A percentile compares a stretch with the other conserved stretches of the same genome.
phyloP scores from a whole-genome alignment of 768 basidiomycete species.

The Leccinum obscurum region DNA sequence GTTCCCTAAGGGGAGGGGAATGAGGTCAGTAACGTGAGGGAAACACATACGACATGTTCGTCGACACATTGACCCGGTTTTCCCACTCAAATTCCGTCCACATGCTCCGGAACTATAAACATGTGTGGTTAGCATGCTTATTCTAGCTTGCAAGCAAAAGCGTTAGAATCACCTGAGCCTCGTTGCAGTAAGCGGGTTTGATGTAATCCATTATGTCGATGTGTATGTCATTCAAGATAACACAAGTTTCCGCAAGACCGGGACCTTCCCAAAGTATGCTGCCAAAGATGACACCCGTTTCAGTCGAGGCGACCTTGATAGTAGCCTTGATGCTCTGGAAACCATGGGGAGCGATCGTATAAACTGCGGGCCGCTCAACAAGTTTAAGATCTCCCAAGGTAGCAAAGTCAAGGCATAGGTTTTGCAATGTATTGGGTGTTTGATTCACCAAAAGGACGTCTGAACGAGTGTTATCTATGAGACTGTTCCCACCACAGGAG shows the following conservation, averaged over 20 bases:
- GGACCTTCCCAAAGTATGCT: constrained; percentile 96
- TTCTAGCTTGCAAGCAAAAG: not conserved
- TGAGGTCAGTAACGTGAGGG: not conserved
- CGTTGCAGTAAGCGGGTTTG: constrained; percentile 82
- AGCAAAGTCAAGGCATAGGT: constrained; percentile 95
- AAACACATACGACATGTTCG: constrained; percentile 68
- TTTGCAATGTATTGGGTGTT: constrained; percentile 90
- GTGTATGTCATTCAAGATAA: constrained; percentile 95
- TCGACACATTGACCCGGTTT: constrained; percentile 95
- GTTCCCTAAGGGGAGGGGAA: not conserved
- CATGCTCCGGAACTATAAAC: constrained; percentile 85
- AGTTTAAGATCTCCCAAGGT: constrained; percentile 97
- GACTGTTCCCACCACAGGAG: not conserved
- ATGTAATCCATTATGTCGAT: constrained; percentile 77
- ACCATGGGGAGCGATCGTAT: constrained; percentile 92
- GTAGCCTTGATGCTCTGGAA: constrained; percentile 99
- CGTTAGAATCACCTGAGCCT: constrained; percentile 67
- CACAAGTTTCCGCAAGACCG: constrained; percentile 83
- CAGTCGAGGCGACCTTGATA: constrained; percentile 97
- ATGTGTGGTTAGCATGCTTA: constrained; percentile 5
- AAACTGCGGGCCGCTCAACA: constrained; percentile 91
- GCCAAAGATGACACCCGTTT: constrained; percentile 98
- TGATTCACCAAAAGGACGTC: constrained; percentile 98
- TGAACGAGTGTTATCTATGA: constrained; percentile 25
- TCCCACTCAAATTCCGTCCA: constrained; percentile 99